phyloP scores from a whole-genome alignment of 768 basidiomycete species.

The Pleurotus ostreatus region DNA sequence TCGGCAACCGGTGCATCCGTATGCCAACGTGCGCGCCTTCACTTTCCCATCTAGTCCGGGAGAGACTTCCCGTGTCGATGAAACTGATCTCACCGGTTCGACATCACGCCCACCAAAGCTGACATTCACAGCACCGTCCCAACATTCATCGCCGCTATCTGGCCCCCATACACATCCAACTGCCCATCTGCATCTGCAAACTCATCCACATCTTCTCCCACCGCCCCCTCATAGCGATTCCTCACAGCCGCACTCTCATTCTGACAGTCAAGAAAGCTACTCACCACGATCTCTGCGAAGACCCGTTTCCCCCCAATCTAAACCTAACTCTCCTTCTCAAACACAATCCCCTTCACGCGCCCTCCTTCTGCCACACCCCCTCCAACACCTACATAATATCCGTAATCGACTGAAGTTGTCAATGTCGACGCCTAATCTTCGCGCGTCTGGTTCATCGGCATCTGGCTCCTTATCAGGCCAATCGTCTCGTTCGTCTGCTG shows the following conservation, averaged over 20 bases:
- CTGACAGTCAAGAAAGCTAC: neutral
- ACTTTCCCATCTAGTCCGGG: constrained; percentile 1
- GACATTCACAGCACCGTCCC: constrained; percentile 6
- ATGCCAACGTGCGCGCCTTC: constrained; percentile 5
- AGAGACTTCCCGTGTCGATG: neutral
- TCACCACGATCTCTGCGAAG: neutral
- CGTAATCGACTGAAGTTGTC: constrained; percentile 41
- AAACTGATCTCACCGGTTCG: neutral
- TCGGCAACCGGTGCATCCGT: constrained; percentile 8
- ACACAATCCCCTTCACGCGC: neutral
- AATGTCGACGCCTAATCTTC: constrained; percentile 65
- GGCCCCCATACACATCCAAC: neutral
- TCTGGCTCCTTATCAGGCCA: constrained; percentile 13
- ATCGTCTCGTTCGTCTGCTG: neutral
- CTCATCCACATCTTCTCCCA: constrained; percentile 15
- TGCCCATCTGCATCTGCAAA: constrained; percentile 1
- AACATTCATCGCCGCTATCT: constrained; percentile 1
- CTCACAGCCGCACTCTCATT: constrained; percentile 7
- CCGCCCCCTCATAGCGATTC: constrained; percentile 8
- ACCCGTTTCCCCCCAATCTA: neutral
- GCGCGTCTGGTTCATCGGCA: constrained; percentile 16
- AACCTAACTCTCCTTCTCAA: constrained; percentile 8
- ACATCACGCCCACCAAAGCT: constrained; percentile 4
- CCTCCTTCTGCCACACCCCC: neutral
- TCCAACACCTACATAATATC: neutral